phyloP scores from a whole-genome alignment of 495 filamentous ascomycete species.

The Hypoxylon crocopeplum region DNA sequence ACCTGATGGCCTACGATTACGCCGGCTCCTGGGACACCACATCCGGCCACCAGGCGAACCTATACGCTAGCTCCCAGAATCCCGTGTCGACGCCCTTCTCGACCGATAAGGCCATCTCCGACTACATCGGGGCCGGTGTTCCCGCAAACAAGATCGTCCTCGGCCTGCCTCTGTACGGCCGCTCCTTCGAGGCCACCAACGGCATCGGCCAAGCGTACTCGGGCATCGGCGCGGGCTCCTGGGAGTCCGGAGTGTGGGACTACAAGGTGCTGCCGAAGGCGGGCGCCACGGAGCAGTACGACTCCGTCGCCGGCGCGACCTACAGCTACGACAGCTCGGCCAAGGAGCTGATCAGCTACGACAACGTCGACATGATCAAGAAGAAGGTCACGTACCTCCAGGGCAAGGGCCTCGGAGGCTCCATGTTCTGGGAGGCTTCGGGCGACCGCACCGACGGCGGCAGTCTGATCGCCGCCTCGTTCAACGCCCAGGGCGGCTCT shows the following conservation, averaged over 20 bases:
- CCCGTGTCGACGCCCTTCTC: slow-evolving; percentile 69
- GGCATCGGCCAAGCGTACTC: slow-evolving; percentile 71
- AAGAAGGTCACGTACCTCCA: slow-evolving; percentile 72
- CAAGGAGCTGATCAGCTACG: slow-evolving; percentile 74
- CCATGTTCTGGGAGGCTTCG: slow-evolving; percentile 93
- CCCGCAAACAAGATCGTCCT: slow-evolving; percentile 72
- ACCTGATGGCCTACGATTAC: slow-evolving; percentile 83
- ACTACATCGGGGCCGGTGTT: slow-evolving; percentile 72
- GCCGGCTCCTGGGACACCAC: slow-evolving; percentile 69
- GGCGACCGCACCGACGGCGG: slow-evolving; percentile 68
- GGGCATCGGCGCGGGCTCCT: slow-evolving; percentile 69
- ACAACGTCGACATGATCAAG: slow-evolving; percentile 66
- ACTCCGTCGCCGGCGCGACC: slow-evolving; percentile 60
- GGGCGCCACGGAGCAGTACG: slow-evolving; percentile 55
- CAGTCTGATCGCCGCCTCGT: slow-evolving; percentile 67
- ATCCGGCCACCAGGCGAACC: slow-evolving; percentile 78
- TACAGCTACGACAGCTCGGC: slow-evolving; percentile 71
- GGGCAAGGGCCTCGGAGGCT: slow-evolving; percentile 69
- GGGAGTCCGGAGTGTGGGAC: slow-evolving; percentile 86
- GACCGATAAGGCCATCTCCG: slow-evolving; percentile 67
- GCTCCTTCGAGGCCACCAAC: slow-evolving; percentile 72
- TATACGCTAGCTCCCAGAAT: slow-evolving; percentile 62
- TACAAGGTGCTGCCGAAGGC: slow-evolving; percentile 69
- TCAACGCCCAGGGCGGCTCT: slow-evolving; percentile 39
- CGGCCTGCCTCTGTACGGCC: slow-evolving; percentile 88